Conservation (phyloP, 345 rosid species). For the Gynandropsis gynandra region DNA sequence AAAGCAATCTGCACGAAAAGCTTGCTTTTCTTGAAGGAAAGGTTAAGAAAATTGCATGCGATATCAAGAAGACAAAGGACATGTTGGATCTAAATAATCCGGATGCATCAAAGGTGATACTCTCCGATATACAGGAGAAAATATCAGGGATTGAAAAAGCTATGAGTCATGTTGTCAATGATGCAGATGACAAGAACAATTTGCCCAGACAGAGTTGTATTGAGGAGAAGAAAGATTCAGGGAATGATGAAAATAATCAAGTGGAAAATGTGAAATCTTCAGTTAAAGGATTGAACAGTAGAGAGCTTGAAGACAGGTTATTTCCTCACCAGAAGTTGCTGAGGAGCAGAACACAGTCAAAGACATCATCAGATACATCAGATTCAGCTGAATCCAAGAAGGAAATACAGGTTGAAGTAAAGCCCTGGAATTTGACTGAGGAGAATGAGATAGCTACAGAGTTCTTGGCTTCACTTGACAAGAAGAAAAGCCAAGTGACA, state of each 20-base stretch:
- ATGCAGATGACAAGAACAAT: constrained; percentile 30
- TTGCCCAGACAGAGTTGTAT: constrained; percentile 19
- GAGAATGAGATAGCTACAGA: constrained; percentile 48
- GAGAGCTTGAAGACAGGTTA: constrained; percentile 83
- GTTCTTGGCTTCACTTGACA: constrained; percentile 52
- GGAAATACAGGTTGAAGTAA: constrained; percentile 34
- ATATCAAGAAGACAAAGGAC: constrained; percentile 88
- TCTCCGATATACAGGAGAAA: constrained; percentile 83
- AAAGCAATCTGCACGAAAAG: constrained; percentile 84
- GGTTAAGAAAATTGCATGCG: constrained; percentile 88
- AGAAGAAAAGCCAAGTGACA: constrained; percentile 29
- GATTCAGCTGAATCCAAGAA: constrained; percentile 21
- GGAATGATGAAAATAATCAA: constrained; percentile 26
- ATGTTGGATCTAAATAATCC: constrained; percentile 86
- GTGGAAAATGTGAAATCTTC: constrained; percentile 29
- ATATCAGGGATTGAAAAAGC: constrained; percentile 84
- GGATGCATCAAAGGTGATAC: constrained; percentile 55
- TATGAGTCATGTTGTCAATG: constrained; percentile 42
- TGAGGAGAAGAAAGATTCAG: constrained; percentile 22
- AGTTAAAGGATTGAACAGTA: constrained; percentile 51
- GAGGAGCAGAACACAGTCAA: constrained; percentile 41
- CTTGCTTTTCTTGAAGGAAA: constrained; percentile 92
- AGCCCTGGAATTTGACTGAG: constrained; percentile 33
- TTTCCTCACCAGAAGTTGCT: constrained; percentile 95
- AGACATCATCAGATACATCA: constrained; percentile 22